These are phyloP conservation scores for Penicillium sp. DNA, from an alignment of 2,329 filamentous ascomycete genomes.

Conservation along the genomic window DNA sequence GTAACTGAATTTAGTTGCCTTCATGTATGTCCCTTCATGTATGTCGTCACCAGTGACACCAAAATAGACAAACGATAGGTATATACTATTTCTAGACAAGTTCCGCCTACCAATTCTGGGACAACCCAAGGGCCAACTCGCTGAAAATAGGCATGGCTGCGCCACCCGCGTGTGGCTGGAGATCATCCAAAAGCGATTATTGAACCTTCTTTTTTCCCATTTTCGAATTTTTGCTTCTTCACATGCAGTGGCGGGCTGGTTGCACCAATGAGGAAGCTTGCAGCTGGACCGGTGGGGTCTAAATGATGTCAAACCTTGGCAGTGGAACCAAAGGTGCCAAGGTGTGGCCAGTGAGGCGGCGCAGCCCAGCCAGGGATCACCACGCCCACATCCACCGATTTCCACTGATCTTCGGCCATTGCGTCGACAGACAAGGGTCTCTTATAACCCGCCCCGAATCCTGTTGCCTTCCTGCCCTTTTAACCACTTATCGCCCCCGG, in stretches of 20 bases:
- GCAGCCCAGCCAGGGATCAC: slow-evolving; percentile 8
- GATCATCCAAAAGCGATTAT: too few relatives aligned
- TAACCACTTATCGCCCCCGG: neutral
- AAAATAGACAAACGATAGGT: too few relatives aligned
- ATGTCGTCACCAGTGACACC: too few relatives aligned
- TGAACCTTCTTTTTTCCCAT: slow-evolving; percentile 4
- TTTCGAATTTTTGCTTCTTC: slow-evolving; percentile 4
- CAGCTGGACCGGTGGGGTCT: slow-evolving; percentile 6
- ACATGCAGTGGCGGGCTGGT: slow-evolving; percentile 16
- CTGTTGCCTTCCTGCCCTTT: slow-evolving; percentile 15
- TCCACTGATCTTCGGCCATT: slow-evolving; percentile 20
- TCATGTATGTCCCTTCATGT: too few relatives aligned
- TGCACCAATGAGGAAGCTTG: neutral
- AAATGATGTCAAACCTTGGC: slow-evolving; percentile 10
- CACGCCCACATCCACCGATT: slow-evolving; percentile 8
- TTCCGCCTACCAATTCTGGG: too few relatives aligned
- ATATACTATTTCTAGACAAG: too few relatives aligned
- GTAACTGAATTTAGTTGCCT: too few relatives aligned
- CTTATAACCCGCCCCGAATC: slow-evolving; percentile 20
- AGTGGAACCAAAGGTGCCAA: neutral
- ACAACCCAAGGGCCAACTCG: too few relatives aligned
- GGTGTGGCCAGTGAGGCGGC: slow-evolving; percentile 1
- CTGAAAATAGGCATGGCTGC: too few relatives aligned
- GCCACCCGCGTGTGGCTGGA: too few relatives aligned
- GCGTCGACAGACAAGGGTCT: slow-evolving; percentile 15